These are phyloP conservation scores for Geosmithia flava DNA, from an alignment of 2,329 filamentous ascomycete genomes.

Conservation along the genomic window DNA sequence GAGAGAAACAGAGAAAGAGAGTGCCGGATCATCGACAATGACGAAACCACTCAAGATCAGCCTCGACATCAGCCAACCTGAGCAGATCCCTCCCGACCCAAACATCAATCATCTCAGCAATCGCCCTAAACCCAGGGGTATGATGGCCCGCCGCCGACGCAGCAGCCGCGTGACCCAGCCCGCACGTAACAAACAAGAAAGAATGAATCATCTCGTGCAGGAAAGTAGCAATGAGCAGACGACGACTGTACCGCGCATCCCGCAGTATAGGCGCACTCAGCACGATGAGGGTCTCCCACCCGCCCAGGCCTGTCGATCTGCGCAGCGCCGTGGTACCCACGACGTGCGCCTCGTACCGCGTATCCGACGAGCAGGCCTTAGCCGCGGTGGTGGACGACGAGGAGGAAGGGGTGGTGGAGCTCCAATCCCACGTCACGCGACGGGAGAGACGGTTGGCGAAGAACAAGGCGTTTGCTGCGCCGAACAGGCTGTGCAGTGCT, in stretches of 20 bases:
- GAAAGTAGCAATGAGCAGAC: slow-evolving; percentile 51
- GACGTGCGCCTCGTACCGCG: slow-evolving; percentile 38
- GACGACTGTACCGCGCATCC: slow-evolving; percentile 41
- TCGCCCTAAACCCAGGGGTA: slow-evolving; percentile 44
- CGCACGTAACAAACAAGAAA: slow-evolving; percentile 51
- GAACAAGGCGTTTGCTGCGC: slow-evolving; percentile 49
- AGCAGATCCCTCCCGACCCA: slow-evolving; percentile 46
- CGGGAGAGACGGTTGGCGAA: slow-evolving; percentile 42
- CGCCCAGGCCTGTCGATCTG: slow-evolving; percentile 26
- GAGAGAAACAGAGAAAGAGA: too few species aligned
- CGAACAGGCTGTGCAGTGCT: slow-evolving; percentile 45
- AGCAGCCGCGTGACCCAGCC: slow-evolving; percentile 24
- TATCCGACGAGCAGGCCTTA: too few species aligned
- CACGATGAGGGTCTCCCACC: slow-evolving; percentile 51
- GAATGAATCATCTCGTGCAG: slow-evolving; percentile 56
- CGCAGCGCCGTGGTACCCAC: slow-evolving; percentile 52
- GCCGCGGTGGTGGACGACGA: not conserved
- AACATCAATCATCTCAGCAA: slow-evolving; percentile 45
- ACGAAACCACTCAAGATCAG: slow-evolving; percentile 42
- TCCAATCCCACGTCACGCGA: slow-evolving; percentile 53
- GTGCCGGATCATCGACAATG: too few species aligned
- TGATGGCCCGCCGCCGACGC: slow-evolving; percentile 45
- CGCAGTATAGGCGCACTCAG: slow-evolving; percentile 47
- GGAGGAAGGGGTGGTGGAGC: slow-evolving; percentile 19
- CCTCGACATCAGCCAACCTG: slow-evolving; percentile 46